phyloP scores from a whole-genome alignment of 176 grass and related monocot genomes.

The Oryza punctata region DNA sequence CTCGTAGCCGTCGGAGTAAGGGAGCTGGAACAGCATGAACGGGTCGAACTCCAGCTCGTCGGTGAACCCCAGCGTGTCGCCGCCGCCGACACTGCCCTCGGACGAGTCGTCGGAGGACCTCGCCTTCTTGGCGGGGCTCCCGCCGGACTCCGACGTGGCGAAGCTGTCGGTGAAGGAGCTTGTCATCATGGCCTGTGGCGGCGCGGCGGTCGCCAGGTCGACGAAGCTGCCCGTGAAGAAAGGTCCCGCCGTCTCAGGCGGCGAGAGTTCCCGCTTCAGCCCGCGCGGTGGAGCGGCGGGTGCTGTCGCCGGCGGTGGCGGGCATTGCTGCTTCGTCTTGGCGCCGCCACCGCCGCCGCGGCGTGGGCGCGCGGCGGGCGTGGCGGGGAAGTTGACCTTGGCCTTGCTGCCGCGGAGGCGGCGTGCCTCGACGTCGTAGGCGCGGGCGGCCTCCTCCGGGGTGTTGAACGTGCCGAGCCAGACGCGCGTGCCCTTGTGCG shows the following conservation, averaged over 20 bases:
- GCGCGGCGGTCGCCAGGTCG: slow-evolving; percentile 6
- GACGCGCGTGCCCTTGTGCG: slow-evolving; percentile 70
- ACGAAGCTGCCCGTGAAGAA: slow-evolving; percentile 13
- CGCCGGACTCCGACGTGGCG: background rate
- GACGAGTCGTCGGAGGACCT: slow-evolving; percentile 19
- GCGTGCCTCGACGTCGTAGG: slow-evolving; percentile 72
- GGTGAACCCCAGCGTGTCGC: slow-evolving; percentile 14
- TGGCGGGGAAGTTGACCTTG: slow-evolving; percentile 77
- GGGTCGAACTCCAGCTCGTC: slow-evolving; percentile 54
- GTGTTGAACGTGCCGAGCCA: slow-evolving; percentile 93
- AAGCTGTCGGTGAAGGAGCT: slow-evolving; percentile 29
- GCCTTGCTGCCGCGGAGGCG: slow-evolving; percentile 77
- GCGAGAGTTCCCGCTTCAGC: background rate
- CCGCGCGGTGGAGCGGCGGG: background rate
- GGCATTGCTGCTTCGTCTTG: slow-evolving; percentile 9
- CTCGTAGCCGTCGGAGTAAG: slow-evolving; percentile 49
- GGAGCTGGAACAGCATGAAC: slow-evolving; percentile 46
- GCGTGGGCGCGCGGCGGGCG: background rate
- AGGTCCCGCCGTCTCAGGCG: background rate
- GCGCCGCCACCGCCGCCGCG: too few species aligned
- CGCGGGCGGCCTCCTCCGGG: slow-evolving; percentile 62
- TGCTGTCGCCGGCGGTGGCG: background rate
- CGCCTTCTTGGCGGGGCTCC: slow-evolving; percentile 5
- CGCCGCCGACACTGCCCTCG: background rate
- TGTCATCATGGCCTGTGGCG: background rate